Conservation (phyloP, 140 eudicot genomes). For the Bidens hawaiensis region DNA sequence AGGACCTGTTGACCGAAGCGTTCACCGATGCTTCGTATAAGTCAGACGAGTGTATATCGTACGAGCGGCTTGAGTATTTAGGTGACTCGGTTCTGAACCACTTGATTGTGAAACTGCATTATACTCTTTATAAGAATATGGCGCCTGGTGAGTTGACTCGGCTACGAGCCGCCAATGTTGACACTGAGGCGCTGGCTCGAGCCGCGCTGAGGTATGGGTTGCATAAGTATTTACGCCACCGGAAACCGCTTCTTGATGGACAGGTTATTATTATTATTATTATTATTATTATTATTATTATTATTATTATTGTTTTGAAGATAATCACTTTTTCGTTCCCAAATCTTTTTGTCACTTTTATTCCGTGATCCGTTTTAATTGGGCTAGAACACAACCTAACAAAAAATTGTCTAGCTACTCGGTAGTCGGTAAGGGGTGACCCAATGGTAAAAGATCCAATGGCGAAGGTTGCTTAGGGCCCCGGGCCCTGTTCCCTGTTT, state of each 20-base stretch:
- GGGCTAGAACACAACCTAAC: background rate
- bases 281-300: too few species aligned
- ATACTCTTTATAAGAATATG: conserved; percentile 27
- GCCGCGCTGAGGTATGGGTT: conserved; percentile 37
- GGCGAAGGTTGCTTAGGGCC: too few species aligned
- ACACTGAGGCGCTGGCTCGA: conserved; percentile 67
- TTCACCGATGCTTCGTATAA: conserved; percentile 42
- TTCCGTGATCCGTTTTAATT: background rate
- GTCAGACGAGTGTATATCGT: conserved; percentile 12
- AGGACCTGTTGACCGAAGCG: conserved; percentile 40
- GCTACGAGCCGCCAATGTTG: conserved; percentile 59
- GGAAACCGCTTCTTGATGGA: conserved; percentile 23
- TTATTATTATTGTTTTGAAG: too few species aligned
- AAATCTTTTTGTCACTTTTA: background rate
- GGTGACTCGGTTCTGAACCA: conserved; percentile 60
- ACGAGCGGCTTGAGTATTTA: conserved; percentile 52
- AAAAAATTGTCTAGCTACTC: too few species aligned
- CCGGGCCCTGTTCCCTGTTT: too few species aligned
- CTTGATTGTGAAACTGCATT: conserved; percentile 33
- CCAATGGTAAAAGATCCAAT: too few species aligned
- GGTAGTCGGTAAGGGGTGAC: too few species aligned
- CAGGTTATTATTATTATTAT: conserved; percentile 12
- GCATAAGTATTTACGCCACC: conserved; percentile 46
- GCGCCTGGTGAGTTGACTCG: conserved; percentile 54
- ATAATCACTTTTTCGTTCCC: too few species aligned